A percentile compares a stretch with the other conserved stretches of the same genome.
Conservation (phyloP, 306 rosid genomes). For the Medicago lupulina region DNA sequence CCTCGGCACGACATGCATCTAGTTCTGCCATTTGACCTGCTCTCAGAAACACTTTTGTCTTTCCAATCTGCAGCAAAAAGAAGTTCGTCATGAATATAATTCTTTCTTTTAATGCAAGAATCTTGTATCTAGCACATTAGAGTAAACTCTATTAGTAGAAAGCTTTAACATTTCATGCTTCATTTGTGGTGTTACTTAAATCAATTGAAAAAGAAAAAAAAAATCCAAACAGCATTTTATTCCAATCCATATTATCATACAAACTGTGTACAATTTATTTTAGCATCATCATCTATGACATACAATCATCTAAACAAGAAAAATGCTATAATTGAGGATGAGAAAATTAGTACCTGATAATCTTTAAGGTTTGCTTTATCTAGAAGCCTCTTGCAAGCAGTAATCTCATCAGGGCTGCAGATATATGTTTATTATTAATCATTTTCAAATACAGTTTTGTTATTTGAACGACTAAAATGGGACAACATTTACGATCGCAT, state of each 20-base stretch:
- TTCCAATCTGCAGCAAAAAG: conserved; percentile 74
- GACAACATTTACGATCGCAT: background rate
- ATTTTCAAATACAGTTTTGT: background rate
- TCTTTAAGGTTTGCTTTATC: conserved; percentile 68
- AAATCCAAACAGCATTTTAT: background rate
- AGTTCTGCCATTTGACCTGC: conserved; percentile 99
- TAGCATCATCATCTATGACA: conserved; percentile 1
- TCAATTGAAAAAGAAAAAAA: conserved; percentile 4
- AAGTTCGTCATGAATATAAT: conserved; percentile 16
- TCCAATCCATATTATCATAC: conserved; percentile 5
- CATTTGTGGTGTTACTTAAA: conserved; percentile 27
- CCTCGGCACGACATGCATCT: conserved; percentile 81
- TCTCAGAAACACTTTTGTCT: conserved; percentile 92
- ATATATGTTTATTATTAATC: background rate
- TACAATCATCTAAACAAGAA: background rate
- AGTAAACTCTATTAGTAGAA: conserved; percentile 6
- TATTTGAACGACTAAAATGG: too few relatives aligned
- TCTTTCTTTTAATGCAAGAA: background rate
- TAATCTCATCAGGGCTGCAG: conserved; percentile 69
- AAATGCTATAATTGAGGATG: conserved; percentile 1
- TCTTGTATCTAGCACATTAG: background rate
- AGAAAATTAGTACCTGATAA: conserved; percentile 71
- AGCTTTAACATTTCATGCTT: conserved; percentile 25
- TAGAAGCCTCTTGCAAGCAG: conserved; percentile 75
- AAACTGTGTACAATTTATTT: background rate